Evolutionary conservation across 768 basidiomycete genomes (phyloP).

Genomic region (Lactarius vividus): DNA sequence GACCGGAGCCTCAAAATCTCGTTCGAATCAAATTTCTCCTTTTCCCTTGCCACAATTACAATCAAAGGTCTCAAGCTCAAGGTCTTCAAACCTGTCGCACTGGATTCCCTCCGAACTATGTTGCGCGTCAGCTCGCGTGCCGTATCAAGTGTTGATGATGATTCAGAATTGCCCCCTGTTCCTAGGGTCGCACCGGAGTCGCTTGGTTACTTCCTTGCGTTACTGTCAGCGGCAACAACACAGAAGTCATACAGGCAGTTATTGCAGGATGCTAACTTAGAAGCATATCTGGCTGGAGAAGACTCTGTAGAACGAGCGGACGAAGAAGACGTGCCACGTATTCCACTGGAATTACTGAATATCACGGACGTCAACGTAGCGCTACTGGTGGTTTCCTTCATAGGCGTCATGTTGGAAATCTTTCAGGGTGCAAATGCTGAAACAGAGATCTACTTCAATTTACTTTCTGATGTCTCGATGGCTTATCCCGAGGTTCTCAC

Average conservation of each 20-base stretch:
- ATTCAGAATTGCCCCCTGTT: conserved; percentile 39
- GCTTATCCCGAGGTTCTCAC: conserved; percentile 69
- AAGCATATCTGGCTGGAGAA: conserved; percentile 44
- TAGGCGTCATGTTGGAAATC: conserved; percentile 68
- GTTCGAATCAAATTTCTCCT: conserved; percentile 76
- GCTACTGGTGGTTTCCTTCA: conserved; percentile 70
- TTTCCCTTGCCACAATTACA: conserved; percentile 76
- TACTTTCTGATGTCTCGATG: conserved; percentile 69
- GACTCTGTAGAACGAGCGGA: conserved; percentile 42
- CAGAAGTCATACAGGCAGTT: conserved; percentile 55
- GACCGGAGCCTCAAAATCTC: conserved; percentile 72
- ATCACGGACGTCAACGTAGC: conserved; percentile 61
- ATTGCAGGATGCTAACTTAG: conserved; percentile 60
- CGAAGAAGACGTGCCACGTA: conserved; percentile 45
- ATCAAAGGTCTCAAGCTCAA: conserved; percentile 83
- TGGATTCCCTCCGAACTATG: conserved; percentile 58
- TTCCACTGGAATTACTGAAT: conserved; percentile 59
- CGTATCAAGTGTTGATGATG: conserved; percentile 32
- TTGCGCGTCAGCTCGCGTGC: conserved; percentile 57
- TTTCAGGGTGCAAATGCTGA: conserved; percentile 81
- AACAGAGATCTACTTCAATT: conserved; percentile 71
- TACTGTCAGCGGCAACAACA: conserved; percentile 66
- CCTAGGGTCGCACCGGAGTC: conserved; percentile 55
- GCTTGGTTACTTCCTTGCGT: conserved; percentile 75
- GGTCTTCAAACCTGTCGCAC: conserved; percentile 58